phyloP scores from a whole-genome alignment of 352 stramenopile genomes.

The Pythium insidiosum region DNA sequence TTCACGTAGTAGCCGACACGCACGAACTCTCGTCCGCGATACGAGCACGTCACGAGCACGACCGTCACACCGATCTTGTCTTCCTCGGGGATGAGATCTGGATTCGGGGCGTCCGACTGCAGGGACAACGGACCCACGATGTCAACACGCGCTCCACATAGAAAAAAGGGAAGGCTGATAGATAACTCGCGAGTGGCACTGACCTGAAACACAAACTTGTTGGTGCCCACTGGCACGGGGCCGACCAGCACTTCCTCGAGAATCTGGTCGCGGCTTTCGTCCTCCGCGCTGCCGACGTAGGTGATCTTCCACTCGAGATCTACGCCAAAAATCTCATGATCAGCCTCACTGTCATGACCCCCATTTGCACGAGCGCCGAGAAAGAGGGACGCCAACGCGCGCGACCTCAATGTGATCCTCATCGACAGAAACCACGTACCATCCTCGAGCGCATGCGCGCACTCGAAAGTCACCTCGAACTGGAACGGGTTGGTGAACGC shows the following conservation, averaged over 20 bases:
- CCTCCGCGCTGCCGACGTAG: slow-evolving; percentile 97
- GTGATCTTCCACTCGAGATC: slow-evolving; percentile 99
- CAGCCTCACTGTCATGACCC: no score
- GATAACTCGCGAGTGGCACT: no score
- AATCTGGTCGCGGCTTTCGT: slow-evolving; percentile 94
- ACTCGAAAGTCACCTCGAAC: slow-evolving; percentile 99
- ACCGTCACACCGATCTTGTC: slow-evolving; percentile 99
- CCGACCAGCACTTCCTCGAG: slow-evolving; percentile 98
- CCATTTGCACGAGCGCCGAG: no score
- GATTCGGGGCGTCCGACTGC: slow-evolving; percentile 93
- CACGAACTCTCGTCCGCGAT: slow-evolving; percentile 96
- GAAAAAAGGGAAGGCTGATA: no score
- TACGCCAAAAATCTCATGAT: slow-evolving; percentile 30
- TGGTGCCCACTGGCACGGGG: slow-evolving; percentile 95
- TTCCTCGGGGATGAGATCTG: slow-evolving; percentile 88
- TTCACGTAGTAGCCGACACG: slow-evolving; percentile 98
- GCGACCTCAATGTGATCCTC: no score
- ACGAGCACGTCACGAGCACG: slow-evolving; percentile 97
- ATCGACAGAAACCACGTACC: no score
- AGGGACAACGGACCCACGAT: neutral
- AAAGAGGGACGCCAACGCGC: no score
- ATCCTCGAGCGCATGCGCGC: slow-evolving; percentile 93
- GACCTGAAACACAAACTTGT: slow-evolving; percentile 97
- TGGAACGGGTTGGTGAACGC: slow-evolving; percentile 98
- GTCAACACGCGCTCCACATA: neutral